phyloP scores from a whole-genome alignment of 345 rosid genomes.

The Sapria himalayana region DNA sequence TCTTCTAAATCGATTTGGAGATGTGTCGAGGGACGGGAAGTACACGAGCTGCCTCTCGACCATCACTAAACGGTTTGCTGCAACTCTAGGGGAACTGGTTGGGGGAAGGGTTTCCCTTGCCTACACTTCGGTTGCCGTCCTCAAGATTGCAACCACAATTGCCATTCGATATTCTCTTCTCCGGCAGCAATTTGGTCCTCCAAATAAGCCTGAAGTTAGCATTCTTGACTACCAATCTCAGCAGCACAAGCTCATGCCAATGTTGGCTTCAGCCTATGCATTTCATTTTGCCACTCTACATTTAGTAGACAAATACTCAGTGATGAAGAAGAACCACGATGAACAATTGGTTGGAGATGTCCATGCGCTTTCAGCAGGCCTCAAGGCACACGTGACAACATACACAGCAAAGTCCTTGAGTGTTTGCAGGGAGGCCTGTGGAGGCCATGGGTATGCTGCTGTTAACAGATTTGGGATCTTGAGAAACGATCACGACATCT shows the following conservation, averaged over 20 bases:
- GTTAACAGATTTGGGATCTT: slow-evolving; percentile 88
- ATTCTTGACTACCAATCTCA: slow-evolving; percentile 98
- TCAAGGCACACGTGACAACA: slow-evolving; percentile 81
- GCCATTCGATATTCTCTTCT: slow-evolving; percentile 75
- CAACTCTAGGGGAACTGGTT: slow-evolving; percentile 93
- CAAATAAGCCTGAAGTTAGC: slow-evolving; percentile 85
- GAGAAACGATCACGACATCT: slow-evolving; percentile 95
- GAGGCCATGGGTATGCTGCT: slow-evolving; percentile 99
- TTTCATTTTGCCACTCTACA: slow-evolving; percentile 64
- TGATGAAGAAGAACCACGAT: slow-evolving; percentile 64
- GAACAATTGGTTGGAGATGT: slow-evolving; percentile 78
- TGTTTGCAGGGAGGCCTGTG: slow-evolving; percentile 89
- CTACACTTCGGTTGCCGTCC: slow-evolving; percentile 67
- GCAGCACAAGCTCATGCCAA: slow-evolving; percentile 98
- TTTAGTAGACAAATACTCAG: slow-evolving; percentile 58
- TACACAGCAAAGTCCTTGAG: slow-evolving; percentile 75
- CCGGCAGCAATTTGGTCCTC: slow-evolving; percentile 96
- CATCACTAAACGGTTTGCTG: slow-evolving; percentile 81
- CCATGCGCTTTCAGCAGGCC: slow-evolving; percentile 91
- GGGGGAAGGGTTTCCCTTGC: slow-evolving; percentile 95
- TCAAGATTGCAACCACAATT: slow-evolving; percentile 60
- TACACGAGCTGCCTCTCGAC: slow-evolving; percentile 84
- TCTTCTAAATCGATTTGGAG: slow-evolving; percentile 96
- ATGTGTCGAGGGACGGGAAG: slow-evolving; percentile 78
- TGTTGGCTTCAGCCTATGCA: slow-evolving; percentile 90